Evolutionary conservation across 768 basidiomycete genomes (phyloP), one percentile per base, ranked within the genome.

Genomic region (Tricholomella constricta): DNA sequence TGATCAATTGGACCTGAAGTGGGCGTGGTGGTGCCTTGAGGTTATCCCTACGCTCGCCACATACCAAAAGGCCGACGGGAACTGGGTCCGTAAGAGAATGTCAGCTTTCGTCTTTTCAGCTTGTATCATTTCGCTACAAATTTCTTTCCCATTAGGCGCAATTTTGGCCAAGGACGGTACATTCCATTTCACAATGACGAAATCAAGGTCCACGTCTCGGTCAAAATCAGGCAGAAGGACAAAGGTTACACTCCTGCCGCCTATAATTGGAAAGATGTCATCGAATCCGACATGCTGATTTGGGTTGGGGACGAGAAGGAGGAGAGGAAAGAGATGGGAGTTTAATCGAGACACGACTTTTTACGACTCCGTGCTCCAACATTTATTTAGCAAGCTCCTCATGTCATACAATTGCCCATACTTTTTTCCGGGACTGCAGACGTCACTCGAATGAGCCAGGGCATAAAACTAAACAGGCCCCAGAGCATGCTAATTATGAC

Each of bases 131-230:
- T 35, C 32, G 22, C 22, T 26, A 15, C 31, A 25, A 4, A 45
- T 29, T 22, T 37, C n/a, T 51, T 56, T 27, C 15, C 17, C 10
- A 31, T 11, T 38, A 68, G 66, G 62, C 61, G 62, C 23, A 68
- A 68, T 40, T 60, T 66, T 37, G 66, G 66, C 2, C 62, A 57
- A 51, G 66, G 66, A n/a, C 53, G 66, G 14, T 68, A 65, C 46
- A 65, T 68, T 19, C 66, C 65, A 14, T 63, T 65, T 48, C 37
- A 56, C 32, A 48, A 62, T 7, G 56, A 66, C 44, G 40, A 59
- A 38, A 48, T 66, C 41, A 49, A 58, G 36, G 62, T 68, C n/a
- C 66, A 68, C 49, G 41, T 47, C 6, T 62, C 65, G 2, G 66
- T 68, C 37, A 38, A 56, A 34, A 34, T 52, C 12, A 37, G 58